Percentiles rank a stretch among this genome's conserved stretches.
These are phyloP conservation scores for Alternaria arborescens DNA, from an alignment of 2,329 filamentous ascomycete genomes.

Conservation along the genomic window DNA sequence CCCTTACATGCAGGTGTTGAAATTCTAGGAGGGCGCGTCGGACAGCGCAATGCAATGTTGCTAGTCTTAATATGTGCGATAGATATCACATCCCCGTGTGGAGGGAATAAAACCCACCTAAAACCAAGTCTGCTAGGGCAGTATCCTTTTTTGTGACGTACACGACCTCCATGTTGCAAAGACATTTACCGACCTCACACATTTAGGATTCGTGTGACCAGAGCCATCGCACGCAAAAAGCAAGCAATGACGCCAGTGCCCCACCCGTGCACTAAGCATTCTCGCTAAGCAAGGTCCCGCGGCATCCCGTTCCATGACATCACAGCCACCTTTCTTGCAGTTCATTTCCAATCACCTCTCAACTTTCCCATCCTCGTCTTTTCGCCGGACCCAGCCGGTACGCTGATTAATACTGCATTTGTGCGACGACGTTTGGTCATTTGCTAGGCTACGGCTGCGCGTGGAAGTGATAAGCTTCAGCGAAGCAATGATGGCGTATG, in stretches of 20 bases:
- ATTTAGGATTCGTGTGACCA: neutral
- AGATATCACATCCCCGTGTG: too few relatives aligned
- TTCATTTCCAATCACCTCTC: slow-evolving; percentile 8
- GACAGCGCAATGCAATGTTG: neutral
- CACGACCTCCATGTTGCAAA: neutral
- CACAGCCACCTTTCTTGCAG: neutral
- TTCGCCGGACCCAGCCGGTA: slow-evolving; percentile 6
- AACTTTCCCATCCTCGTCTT: neutral
- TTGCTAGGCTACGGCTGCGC: neutral
- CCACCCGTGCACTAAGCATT: slow-evolving; percentile 10
- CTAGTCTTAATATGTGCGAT: too few relatives aligned
- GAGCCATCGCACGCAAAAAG: neutral
- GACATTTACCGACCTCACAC: neutral
- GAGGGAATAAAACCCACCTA: neutral
- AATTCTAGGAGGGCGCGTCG: neutral
- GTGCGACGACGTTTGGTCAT: neutral
- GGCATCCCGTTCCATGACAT: slow-evolving; percentile 6
- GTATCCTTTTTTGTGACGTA: neutral
- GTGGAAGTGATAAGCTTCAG: slow-evolving; percentile 18
- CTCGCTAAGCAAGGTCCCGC: slow-evolving; percentile 8
- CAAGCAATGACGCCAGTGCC: slow-evolving; percentile 12
- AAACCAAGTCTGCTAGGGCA: neutral
- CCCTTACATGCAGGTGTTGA: neutral
- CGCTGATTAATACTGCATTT: neutral
- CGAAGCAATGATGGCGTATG: slow-evolving; percentile 12